These are phyloP conservation scores for Penicillium pulvis DNA, from an alignment of 495 filamentous ascomycete species.

Conservation along the genomic window DNA sequence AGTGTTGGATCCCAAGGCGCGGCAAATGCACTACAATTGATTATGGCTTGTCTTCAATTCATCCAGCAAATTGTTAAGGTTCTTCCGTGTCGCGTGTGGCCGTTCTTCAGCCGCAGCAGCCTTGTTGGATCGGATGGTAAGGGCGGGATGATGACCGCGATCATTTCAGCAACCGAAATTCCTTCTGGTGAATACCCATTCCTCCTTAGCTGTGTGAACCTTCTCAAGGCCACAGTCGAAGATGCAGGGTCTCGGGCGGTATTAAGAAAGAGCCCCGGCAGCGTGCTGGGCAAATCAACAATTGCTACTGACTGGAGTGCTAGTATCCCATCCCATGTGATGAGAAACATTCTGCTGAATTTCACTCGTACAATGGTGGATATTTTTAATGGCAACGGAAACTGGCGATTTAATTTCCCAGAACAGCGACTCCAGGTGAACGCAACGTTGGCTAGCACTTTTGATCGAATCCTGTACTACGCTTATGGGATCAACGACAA, in stretches of 20 bases:
- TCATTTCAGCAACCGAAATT: conserved; percentile 76
- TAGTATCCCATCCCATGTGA: conserved; percentile 74
- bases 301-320: conserved; percentile 59
- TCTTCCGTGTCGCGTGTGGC: conserved; percentile 84
- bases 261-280: conserved; percentile 63
- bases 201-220: conserved; percentile 65
- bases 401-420: conserved; percentile 75
- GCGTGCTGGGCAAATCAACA: conserved; percentile 52
- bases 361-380: conserved; percentile 75
- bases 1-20: conserved; percentile 57
- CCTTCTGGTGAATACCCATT: conserved; percentile 75
- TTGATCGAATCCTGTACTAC: conserved; percentile 70
- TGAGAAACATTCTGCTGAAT: conserved; percentile 69
- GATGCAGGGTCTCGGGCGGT: conserved; percentile 73
- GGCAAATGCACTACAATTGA: conserved; percentile 56
- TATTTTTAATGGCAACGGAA: conserved; percentile 76
- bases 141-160: conserved; percentile 69
- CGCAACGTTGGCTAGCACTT: conserved; percentile 60
- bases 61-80: conserved; percentile 67
- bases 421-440: conserved; percentile 66
- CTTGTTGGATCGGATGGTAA: conserved; percentile 73
- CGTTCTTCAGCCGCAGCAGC: conserved; percentile 76
- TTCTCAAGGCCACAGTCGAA: conserved; percentile 76
- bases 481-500: conserved; percentile 70
- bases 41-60: conserved; percentile 78